These are phyloP conservation scores for Penicillium sp. DNA, from an alignment of 2,329 filamentous ascomycete genomes.

Conservation along the genomic window DNA sequence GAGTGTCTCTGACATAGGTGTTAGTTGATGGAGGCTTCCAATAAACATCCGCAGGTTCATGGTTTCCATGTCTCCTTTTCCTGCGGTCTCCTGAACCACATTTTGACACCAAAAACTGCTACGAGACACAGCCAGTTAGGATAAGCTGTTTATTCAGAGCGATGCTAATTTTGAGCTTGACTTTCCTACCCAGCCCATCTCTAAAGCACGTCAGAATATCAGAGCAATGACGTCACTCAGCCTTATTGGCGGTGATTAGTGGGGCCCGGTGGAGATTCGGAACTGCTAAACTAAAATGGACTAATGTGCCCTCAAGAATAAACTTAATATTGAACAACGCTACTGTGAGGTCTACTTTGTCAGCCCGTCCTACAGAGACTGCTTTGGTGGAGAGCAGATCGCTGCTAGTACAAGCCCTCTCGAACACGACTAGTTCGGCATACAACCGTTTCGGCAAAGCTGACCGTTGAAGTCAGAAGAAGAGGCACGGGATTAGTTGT, in stretches of 20 bases:
- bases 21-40: constrained; percentile 1
- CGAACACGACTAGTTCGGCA: constrained; percentile 3
- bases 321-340: background rate
- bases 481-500: background rate
- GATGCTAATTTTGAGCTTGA: background rate
- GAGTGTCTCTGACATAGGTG: no score
- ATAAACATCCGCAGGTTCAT: constrained; percentile 5
- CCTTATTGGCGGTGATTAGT: constrained; percentile 14
- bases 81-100: background rate
- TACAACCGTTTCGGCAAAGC: constrained; percentile 2
- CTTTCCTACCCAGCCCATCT: background rate
- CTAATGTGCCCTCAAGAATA: background rate
- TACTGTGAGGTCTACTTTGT: background rate
- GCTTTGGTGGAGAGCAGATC: constrained; percentile 5
- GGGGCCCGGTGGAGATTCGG: constrained; percentile 10
- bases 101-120: background rate
- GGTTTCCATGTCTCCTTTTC: constrained; percentile 4
- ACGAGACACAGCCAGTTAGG: background rate
- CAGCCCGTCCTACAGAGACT: background rate
- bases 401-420: background rate
- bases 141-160: background rate
- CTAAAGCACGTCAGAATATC: background rate
- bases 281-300: constrained; percentile 5
- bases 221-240: constrained; percentile 6
- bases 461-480: constrained; percentile 1